phyloP scores from a whole-genome alignment of 2,329 filamentous ascomycete species.

The Neopestalotiopsis clavispora region DNA sequence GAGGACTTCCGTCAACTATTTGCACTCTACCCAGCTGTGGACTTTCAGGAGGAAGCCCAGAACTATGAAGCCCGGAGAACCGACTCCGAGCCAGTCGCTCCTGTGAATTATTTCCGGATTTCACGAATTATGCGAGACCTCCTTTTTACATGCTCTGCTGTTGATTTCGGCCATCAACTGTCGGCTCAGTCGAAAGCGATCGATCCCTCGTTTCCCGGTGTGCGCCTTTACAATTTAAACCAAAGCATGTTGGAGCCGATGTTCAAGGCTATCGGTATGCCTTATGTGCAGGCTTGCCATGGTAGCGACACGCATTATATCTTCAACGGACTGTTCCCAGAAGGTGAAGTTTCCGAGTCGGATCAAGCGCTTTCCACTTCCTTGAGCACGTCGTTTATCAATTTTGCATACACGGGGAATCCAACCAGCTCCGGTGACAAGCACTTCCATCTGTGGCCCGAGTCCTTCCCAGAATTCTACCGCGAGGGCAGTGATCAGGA shows the following conservation, averaged over 20 bases:
- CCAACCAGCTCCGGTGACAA: neutral
- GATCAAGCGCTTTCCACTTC: neutral
- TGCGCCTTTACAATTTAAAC: constrained; percentile 14
- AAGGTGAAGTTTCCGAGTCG: neutral
- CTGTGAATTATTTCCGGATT: constrained; percentile 29
- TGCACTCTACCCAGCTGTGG: constrained; percentile 29
- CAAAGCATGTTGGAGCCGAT: constrained; percentile 17
- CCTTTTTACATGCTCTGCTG: constrained; percentile 28
- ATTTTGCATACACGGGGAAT: neutral
- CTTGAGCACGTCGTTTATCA: neutral
- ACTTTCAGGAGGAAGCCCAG: constrained; percentile 27
- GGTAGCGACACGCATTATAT: constrained; percentile 1
- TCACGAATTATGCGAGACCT: constrained; percentile 29
- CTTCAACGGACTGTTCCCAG: neutral
- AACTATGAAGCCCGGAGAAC: constrained; percentile 26
- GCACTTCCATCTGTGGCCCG: neutral
- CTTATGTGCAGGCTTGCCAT: constrained; percentile 10
- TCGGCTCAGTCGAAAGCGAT: constrained; percentile 17
- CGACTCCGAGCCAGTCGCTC: constrained; percentile 24
- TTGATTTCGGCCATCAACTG: constrained; percentile 27
- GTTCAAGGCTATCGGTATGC: constrained; percentile 13
- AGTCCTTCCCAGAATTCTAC: neutral
- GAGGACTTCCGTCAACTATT: constrained; percentile 30
- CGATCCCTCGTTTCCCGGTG: constrained; percentile 9
- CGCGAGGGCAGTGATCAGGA: neutral